These are phyloP conservation scores for Talaromyces verruculosus DNA, from an alignment of 2,329 filamentous ascomycete genomes.

Conservation along the genomic window DNA sequence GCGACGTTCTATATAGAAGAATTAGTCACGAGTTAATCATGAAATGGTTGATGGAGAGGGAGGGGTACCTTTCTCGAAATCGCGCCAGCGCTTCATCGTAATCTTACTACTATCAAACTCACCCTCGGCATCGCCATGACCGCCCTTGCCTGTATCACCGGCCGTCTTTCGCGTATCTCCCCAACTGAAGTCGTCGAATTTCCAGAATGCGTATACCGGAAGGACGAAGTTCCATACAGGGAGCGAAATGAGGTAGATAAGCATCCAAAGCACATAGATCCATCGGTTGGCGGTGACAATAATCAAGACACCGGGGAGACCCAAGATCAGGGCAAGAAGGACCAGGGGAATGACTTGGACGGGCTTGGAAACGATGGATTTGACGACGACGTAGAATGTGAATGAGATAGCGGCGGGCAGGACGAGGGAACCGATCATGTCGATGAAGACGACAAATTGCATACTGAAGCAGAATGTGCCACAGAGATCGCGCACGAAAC, in stretches of 20 bases:
- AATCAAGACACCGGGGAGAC: constrained; percentile 88
- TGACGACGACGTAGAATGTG: constrained; percentile 90
- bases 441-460: constrained; percentile 97
- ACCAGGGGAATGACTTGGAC: constrained; percentile 88
- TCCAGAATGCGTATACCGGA: constrained; percentile 95
- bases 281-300: constrained; percentile 89
- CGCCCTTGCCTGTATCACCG: constrained; percentile 84
- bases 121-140: constrained; percentile 77
- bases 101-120: constrained; percentile 99
- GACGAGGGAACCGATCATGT: constrained; percentile 90
- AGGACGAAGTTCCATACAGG: constrained; percentile 98
- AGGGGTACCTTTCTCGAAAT: constrained; percentile 77
- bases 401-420: constrained; percentile 95
- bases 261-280: constrained; percentile 94
- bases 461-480: constrained; percentile 99
- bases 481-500: constrained; percentile 91
- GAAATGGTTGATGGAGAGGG: constrained; percentile 7
- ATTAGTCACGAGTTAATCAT: not conserved
- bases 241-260: constrained; percentile 88
- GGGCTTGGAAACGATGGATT: constrained; percentile 74
- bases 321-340: constrained; percentile 84
- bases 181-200: constrained; percentile 99
- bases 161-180: constrained; percentile 95
- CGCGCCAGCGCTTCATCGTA: constrained; percentile 97
- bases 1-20: constrained; percentile 40